phyloP scores from a whole-genome alignment of 495 filamentous ascomycete genomes.

The Penicillium bialowiezense region DNA sequence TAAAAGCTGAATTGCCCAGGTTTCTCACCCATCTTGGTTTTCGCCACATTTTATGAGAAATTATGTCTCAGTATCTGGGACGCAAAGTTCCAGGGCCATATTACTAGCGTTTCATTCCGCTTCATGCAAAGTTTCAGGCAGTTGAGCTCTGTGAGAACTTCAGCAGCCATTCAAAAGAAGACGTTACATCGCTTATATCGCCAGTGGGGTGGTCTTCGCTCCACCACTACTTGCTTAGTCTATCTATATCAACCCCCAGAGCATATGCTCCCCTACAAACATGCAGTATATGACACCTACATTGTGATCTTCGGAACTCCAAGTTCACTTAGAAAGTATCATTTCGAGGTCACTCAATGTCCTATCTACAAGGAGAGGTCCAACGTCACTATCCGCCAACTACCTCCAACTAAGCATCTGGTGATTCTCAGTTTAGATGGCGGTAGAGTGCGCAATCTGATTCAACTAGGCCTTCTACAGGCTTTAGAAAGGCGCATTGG shows the following conservation, averaged over 20 bases:
- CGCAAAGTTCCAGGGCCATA: not conserved
- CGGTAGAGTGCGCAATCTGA: slow-evolving; percentile 49
- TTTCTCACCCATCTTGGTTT: not conserved
- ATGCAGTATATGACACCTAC: slow-evolving; percentile 33
- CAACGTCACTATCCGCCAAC: slow-evolving; percentile 18
- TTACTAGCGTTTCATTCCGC: not conserved
- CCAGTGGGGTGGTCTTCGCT: not conserved
- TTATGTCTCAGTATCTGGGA: not conserved
- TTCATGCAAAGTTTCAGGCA: not conserved
- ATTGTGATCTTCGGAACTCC: slow-evolving; percentile 19
- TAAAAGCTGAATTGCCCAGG: not conserved
- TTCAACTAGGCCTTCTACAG: slow-evolving; percentile 44
- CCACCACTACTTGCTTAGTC: slow-evolving; percentile 19
- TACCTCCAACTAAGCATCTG: slow-evolving; percentile 44
- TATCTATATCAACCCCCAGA: slow-evolving; percentile 26
- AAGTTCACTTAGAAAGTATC: slow-evolving; percentile 10
- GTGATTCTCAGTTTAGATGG: slow-evolving; percentile 58
- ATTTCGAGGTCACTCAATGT: slow-evolving; percentile 21
- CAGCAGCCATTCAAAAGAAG: not conserved
- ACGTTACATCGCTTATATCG: not conserved
- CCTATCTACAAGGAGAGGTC: slow-evolving; percentile 35
- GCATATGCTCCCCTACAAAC: slow-evolving; percentile 28
- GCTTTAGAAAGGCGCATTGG: slow-evolving; percentile 40
- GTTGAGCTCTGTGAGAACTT: not conserved
- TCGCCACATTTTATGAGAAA: not conserved